These are phyloP conservation scores for Meripilus lineatus DNA, from an alignment of 1,284 basidiomycete species.

Conservation along the genomic window DNA sequence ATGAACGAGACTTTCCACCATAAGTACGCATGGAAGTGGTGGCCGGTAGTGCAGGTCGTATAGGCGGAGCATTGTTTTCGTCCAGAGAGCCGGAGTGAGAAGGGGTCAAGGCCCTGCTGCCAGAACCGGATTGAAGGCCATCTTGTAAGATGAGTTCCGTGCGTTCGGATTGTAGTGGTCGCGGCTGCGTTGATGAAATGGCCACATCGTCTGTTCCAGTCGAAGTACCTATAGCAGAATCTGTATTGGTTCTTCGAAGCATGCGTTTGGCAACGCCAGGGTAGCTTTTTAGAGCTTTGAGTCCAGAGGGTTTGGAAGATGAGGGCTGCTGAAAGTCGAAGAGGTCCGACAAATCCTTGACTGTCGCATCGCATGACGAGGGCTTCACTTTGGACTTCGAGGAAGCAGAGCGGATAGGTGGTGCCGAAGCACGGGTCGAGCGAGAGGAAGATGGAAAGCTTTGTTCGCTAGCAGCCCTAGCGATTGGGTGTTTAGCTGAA, in stretches of 20 bases:
- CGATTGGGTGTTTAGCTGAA: no score
- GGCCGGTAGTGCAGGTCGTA: conserved; percentile 15
- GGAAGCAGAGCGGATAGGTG: no score
- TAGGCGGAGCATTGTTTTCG: conserved; percentile 5
- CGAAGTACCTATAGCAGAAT: conserved; percentile 41
- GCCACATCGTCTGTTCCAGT: conserved; percentile 10
- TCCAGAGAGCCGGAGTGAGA: conserved; percentile 14
- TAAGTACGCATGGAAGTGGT: conserved; percentile 53
- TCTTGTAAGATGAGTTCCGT: conserved; percentile 20
- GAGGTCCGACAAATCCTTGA: conserved; percentile 30
- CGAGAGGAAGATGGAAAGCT: no score
- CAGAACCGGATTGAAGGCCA: conserved; percentile 16
- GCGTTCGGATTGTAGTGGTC: conserved; percentile 16
- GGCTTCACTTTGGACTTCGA: no score
- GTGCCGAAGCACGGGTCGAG: no score
- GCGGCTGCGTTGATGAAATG: conserved; percentile 29
- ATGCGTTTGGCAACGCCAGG: conserved; percentile 37
- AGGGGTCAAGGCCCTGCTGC: conserved; percentile 14
- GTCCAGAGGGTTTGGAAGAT: conserved; percentile 2
- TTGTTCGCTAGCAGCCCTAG: no score
- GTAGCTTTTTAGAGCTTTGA: conserved; percentile 10
- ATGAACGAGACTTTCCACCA: conserved; percentile 70
- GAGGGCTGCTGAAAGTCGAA: conserved; percentile 24
- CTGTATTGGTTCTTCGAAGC: conserved; percentile 47
- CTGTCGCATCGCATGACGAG: conserved; percentile 18